Conservation (phyloP, 2,329 filamentous ascomycete species). For the Talaromyces sp. region DNA sequence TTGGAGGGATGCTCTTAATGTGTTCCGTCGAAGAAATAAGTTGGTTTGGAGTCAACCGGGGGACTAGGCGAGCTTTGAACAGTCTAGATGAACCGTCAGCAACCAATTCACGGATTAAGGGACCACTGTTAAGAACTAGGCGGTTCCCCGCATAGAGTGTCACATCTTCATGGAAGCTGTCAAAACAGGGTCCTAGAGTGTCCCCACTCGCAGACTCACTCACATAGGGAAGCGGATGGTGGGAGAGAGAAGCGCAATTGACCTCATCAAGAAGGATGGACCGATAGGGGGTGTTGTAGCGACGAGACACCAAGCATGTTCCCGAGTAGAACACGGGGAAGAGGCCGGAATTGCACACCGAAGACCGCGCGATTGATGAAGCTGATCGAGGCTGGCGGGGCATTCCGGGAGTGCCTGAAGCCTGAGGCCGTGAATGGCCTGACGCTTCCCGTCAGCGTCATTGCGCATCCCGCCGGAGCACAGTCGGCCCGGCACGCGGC, state of each 20-base stretch:
- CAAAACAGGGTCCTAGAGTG: background rate
- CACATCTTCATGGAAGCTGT: background rate
- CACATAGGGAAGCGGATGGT: slow-evolving; percentile 1
- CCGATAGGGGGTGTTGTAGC: background rate
- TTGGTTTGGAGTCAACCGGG: background rate
- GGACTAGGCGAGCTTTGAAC: background rate
- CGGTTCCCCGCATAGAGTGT: background rate
- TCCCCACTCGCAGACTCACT: background rate
- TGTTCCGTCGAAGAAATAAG: no score
- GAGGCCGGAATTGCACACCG: background rate
- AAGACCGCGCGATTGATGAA: background rate
- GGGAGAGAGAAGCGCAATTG: background rate
- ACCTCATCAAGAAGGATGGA: background rate
- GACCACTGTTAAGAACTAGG: background rate
- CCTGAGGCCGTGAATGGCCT: background rate
- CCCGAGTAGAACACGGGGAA: background rate
- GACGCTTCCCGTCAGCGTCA: no score
- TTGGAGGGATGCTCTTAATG: background rate
- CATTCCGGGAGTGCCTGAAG: background rate
- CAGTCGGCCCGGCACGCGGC: background rate
- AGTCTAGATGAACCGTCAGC: background rate
- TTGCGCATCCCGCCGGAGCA: background rate
- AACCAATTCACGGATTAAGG: background rate
- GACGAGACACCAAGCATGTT: background rate
- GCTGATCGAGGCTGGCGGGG: background rate